Evolutionary conservation across 1,284 basidiomycete genomes (phyloP).

Genomic region (Cryptococcus sp.): DNA sequence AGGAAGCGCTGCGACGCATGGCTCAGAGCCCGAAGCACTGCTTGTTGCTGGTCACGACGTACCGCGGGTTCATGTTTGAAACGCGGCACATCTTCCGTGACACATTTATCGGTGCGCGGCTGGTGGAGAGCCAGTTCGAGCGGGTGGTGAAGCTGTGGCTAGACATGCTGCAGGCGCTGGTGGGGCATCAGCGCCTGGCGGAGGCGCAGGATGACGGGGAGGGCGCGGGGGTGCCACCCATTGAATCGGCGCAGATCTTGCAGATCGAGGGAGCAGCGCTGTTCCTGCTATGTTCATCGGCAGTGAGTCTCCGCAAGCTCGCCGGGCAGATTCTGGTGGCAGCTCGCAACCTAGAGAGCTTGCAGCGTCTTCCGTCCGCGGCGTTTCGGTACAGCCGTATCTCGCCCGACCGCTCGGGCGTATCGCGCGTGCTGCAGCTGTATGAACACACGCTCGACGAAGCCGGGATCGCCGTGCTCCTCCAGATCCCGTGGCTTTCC

Average conservation of each 20-base stretch:
- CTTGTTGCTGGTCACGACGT: slow-evolving; percentile 63
- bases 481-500: slow-evolving; percentile 36
- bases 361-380: slow-evolving; percentile 35
- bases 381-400: slow-evolving; percentile 43
- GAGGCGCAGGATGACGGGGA: slow-evolving; percentile 20
- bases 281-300: slow-evolving; percentile 71
- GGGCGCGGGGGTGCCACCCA: slow-evolving; percentile 22
- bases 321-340: slow-evolving; percentile 31
- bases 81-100: slow-evolving; percentile 66
- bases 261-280: slow-evolving; percentile 69
- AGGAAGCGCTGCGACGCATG: slow-evolving; percentile 67
- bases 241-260: slow-evolving; percentile 45
- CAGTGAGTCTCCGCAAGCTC: slow-evolving; percentile 32
- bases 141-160: slow-evolving; percentile 70
- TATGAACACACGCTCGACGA: slow-evolving; percentile 33
- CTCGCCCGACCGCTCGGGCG: slow-evolving; percentile 22
- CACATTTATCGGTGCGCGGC: slow-evolving; percentile 58
- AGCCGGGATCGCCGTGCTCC: slow-evolving; percentile 35
- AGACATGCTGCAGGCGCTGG: slow-evolving; percentile 69
- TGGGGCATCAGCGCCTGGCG: slow-evolving; percentile 52
- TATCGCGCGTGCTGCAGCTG: slow-evolving; percentile 33
- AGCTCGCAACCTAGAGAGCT: slow-evolving; percentile 38
- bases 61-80: slow-evolving; percentile 73
- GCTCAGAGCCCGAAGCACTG: slow-evolving; percentile 62
- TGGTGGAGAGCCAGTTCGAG: slow-evolving; percentile 61